Percentiles rank a stretch among this genome's conserved stretches.
phyloP scores from a whole-genome alignment of 805 yeast species.

The Jamesozyma hellenica region DNA sequence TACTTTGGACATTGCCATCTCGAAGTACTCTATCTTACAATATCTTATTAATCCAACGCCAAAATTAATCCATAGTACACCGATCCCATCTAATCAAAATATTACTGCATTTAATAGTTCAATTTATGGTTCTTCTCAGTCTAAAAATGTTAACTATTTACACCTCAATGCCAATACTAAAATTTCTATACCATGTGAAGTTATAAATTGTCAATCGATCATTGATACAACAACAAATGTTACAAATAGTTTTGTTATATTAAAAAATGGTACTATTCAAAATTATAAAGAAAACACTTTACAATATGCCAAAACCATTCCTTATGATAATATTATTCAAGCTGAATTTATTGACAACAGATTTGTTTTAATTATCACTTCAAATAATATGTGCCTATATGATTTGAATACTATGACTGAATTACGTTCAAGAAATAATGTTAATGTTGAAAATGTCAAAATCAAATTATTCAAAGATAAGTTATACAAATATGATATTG shows the following conservation, averaged over 20 bases:
- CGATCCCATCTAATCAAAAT: constrained; percentile 28
- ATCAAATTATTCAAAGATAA: constrained; percentile 5
- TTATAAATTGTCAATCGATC: constrained; percentile 4
- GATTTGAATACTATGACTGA: constrained; percentile 8
- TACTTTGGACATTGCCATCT: constrained; percentile 26
- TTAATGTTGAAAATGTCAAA: neutral
- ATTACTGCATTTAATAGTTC: constrained; percentile 25
- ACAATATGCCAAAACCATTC: constrained; percentile 2
- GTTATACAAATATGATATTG: constrained; percentile 5
- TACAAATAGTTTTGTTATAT: constrained; percentile 14
- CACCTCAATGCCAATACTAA: constrained; percentile 5
- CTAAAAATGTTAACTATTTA: constrained; percentile 4
- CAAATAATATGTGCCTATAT: constrained; percentile 4
- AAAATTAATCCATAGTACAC: constrained; percentile 22
- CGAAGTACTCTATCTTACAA: constrained; percentile 28
- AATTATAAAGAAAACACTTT: constrained; percentile 11
- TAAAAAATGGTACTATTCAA: constrained; percentile 25
- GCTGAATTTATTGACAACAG: constrained; percentile 7
- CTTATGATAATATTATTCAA: constrained; percentile 6
- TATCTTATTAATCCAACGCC: constrained; percentile 31
- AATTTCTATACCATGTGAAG: constrained; percentile 4
- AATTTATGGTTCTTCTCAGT: constrained; percentile 6
- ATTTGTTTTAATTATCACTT: constrained; percentile 5
- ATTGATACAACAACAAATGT: constrained; percentile 6
- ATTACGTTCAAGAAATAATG: constrained; percentile 6